Percentiles rank a stretch among this genome's conserved stretches.
These are phyloP conservation scores for Entomortierella beljakovae DNA, from an alignment of 192 early-diverging fungal genomes.

Conservation along the genomic window DNA sequence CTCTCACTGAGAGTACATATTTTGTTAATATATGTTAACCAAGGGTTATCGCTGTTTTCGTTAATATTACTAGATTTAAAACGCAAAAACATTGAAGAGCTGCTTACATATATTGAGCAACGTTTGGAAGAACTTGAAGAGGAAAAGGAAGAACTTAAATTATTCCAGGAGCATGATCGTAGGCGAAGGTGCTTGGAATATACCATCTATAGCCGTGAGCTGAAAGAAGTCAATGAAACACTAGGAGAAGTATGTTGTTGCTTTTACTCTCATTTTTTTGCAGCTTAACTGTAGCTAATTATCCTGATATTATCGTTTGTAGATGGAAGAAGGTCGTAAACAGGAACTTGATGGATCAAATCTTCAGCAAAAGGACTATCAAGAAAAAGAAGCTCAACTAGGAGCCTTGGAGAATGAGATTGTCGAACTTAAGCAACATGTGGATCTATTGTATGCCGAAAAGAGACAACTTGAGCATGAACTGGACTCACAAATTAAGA, in stretches of 20 bases:
- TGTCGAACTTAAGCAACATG: constrained; percentile 68
- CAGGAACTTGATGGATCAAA: constrained; percentile 62
- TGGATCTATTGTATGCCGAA: constrained; percentile 76
- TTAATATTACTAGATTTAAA: constrained; percentile 68
- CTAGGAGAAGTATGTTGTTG: constrained; percentile 69
- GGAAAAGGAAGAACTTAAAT: constrained; percentile 92
- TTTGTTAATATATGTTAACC: not conserved
- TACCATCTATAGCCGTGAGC: constrained; percentile 92
- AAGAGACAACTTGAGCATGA: constrained; percentile 79
- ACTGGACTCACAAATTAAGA: constrained; percentile 79
- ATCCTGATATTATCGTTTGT: not conserved
- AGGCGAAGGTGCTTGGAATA: constrained; percentile 92
- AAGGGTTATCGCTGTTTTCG: not conserved
- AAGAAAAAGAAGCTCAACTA: constrained; percentile 65
- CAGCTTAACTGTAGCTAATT: not conserved
- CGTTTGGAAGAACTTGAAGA: constrained; percentile 89
- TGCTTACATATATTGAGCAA: constrained; percentile 89
- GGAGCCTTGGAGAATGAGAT: constrained; percentile 67
- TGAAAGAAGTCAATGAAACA: constrained; percentile 80
- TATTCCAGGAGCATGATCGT: constrained; percentile 88
- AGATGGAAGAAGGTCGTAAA: constrained; percentile 56
- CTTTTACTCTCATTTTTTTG: constrained; percentile 5
- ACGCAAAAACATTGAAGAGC: constrained; percentile 88
- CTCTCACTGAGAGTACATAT: too few species aligned
- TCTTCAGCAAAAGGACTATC: constrained; percentile 65